Conservation (phyloP, 2,329 filamentous ascomycete genomes). For the Geosmithia flava region DNA sequence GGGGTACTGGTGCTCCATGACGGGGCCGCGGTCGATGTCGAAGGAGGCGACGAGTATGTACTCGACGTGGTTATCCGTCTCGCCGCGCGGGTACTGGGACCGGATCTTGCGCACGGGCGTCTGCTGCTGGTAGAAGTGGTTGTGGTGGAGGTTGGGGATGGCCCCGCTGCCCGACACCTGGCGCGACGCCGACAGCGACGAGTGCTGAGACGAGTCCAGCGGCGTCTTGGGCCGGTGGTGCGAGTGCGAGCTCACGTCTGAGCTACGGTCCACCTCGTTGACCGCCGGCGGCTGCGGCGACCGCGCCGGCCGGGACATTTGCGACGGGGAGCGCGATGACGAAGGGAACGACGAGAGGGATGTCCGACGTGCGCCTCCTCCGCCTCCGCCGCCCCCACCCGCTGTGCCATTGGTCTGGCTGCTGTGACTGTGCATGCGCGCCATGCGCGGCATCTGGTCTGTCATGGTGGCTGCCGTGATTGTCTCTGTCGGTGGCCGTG, state of each 20-base stretch:
- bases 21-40: slow-evolving; percentile 87
- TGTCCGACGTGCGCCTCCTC: slow-evolving; percentile 29
- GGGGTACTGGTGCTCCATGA: slow-evolving; percentile 98
- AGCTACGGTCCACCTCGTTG: slow-evolving; percentile 41
- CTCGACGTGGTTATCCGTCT: slow-evolving; percentile 86
- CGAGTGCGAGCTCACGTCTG: slow-evolving; percentile 44
- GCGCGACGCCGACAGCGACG: slow-evolving; percentile 38
- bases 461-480: not conserved
- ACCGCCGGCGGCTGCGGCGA: slow-evolving; percentile 40
- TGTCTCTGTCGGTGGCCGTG: not conserved
- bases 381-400: slow-evolving; percentile 7
- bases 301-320: slow-evolving; percentile 44
- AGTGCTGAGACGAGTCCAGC: slow-evolving; percentile 47
- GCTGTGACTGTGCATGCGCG: slow-evolving; percentile 23
- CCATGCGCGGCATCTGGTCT: slow-evolving; percentile 22
- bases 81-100: slow-evolving; percentile 65
- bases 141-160: not conserved
- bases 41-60: slow-evolving; percentile 97
- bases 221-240: slow-evolving; percentile 46
- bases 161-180: slow-evolving; percentile 15
- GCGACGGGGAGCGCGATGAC: slow-evolving; percentile 43
- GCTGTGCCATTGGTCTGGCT: slow-evolving; percentile 17
- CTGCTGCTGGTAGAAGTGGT: not conserved
- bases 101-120: slow-evolving; percentile 37
- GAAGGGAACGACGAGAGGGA: slow-evolving; percentile 55